These are phyloP conservation scores for Lumnitzera racemosa DNA, from an alignment of 345 rosid genomes.

Conservation along the genomic window DNA sequence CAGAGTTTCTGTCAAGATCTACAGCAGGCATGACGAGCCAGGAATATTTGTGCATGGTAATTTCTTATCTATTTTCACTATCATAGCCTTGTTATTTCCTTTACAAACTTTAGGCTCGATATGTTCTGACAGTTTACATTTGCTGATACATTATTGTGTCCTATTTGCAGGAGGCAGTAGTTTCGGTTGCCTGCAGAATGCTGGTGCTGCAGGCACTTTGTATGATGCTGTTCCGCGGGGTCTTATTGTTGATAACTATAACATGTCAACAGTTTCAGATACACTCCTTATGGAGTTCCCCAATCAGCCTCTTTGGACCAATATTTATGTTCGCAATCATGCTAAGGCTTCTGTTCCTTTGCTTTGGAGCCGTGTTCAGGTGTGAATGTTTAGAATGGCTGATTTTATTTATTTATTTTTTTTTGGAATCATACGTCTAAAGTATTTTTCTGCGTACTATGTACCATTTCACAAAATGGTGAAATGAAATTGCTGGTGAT, in stretches of 20 bases:
- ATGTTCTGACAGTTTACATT: not conserved
- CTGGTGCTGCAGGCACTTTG: slow-evolving; percentile 96
- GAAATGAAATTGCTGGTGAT: too few relatives aligned
- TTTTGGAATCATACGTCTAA: too few relatives aligned
- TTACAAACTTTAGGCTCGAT: not conserved
- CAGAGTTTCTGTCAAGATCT: slow-evolving; percentile 85
- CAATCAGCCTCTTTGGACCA: slow-evolving; percentile 88
- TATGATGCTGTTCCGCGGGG: slow-evolving; percentile 95
- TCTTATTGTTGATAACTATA: slow-evolving; percentile 81
- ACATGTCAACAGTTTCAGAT: slow-evolving; percentile 79
- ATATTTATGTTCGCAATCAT: slow-evolving; percentile 72
- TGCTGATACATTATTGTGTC: slow-evolving; percentile 1
- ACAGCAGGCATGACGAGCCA: slow-evolving; percentile 96
- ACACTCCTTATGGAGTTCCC: slow-evolving; percentile 96
- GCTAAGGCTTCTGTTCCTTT: slow-evolving; percentile 95
- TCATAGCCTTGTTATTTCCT: not conserved
- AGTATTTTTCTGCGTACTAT: too few relatives aligned
- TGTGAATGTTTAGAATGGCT: slow-evolving; percentile 24
- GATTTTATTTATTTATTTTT: not conserved
- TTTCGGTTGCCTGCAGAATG: slow-evolving; percentile 69
- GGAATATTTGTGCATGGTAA: slow-evolving; percentile 86
- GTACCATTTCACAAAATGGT: too few relatives aligned
- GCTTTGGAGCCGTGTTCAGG: slow-evolving; percentile 99
- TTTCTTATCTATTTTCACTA: slow-evolving; percentile 12
- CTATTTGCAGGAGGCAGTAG: slow-evolving; percentile 74